These are phyloP conservation scores for Schrenkiella parvula DNA, from an alignment of 345 rosid species.

Conservation along the genomic window DNA sequence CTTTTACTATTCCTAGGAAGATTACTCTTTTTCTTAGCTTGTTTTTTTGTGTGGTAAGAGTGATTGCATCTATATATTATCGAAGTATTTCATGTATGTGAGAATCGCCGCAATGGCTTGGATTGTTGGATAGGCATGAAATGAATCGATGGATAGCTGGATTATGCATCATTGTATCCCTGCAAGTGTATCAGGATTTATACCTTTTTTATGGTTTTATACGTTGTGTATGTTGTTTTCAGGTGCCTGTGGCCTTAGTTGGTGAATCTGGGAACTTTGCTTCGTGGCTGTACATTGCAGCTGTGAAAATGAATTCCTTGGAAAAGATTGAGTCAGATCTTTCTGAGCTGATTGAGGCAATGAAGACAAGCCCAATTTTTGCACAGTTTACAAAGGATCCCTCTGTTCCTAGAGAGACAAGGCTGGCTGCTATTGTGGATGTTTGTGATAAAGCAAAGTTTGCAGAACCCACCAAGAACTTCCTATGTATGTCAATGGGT, in stretches of 20 bases:
- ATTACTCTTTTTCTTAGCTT: not conserved
- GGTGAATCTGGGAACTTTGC: constrained; percentile 95
- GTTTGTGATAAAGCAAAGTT: constrained; percentile 62
- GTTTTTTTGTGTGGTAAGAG: not conserved
- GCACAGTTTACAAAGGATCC: constrained; percentile 72
- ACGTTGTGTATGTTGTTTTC: constrained; percentile 18
- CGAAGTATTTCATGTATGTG: not conserved
- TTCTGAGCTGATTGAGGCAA: constrained; percentile 59
- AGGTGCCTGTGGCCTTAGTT: constrained; percentile 68
- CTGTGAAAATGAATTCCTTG: constrained; percentile 58
- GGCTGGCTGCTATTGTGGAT: constrained; percentile 61
- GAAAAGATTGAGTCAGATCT: constrained; percentile 79
- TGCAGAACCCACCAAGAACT: constrained; percentile 65
- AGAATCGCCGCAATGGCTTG: not conserved
- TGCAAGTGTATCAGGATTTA: not conserved
- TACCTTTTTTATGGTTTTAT: not conserved
- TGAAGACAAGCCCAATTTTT: constrained; percentile 53
- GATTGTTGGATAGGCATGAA: not conserved
- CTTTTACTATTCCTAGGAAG: not conserved
- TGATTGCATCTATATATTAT: not conserved
- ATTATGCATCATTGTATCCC: not conserved
- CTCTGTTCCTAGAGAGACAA: constrained; percentile 57
- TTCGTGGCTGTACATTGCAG: constrained; percentile 66
- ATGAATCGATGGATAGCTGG: not conserved
- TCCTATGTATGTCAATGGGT: constrained; percentile 52